Evolutionary conservation across 1,284 basidiomycete genomes (phyloP).

Genomic region (Pseudozyma tsukubaensis): DNA sequence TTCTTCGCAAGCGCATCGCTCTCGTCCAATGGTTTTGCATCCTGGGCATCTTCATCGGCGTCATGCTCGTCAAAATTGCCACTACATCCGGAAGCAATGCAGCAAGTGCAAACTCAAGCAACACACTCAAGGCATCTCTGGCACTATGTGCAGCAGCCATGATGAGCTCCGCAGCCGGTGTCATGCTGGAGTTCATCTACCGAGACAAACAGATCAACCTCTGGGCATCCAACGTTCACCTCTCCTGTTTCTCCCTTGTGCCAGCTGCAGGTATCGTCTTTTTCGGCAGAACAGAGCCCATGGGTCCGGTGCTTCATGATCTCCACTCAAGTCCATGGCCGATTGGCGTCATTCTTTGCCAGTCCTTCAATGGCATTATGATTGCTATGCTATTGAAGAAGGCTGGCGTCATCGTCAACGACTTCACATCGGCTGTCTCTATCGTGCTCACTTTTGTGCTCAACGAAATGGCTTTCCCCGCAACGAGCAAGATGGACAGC

Average conservation of each 20-base stretch:
- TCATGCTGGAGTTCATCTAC: conserved; percentile 38
- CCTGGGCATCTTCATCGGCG: conserved; percentile 27
- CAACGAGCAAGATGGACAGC: conserved; percentile 7
- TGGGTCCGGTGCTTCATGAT: conserved; percentile 19
- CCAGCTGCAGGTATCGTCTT: conserved; percentile 22
- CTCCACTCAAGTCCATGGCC: conserved; percentile 20
- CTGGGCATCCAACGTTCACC: conserved; percentile 45
- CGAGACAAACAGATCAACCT: conserved; percentile 27
- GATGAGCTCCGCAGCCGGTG: conserved; percentile 25
- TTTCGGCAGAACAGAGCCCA: conserved; percentile 2
- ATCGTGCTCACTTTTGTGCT: conserved; percentile 26
- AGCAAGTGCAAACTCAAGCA: neutral
- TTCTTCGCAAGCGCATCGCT: conserved; percentile 20
- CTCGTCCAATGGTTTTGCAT: conserved; percentile 26
- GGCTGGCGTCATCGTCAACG: conserved; percentile 31
- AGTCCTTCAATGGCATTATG: conserved; percentile 34
- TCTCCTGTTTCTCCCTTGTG: conserved; percentile 29
- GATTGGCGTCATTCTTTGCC: conserved; percentile 17
- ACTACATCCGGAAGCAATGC: conserved; percentile 8
- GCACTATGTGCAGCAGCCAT: conserved; percentile 17
- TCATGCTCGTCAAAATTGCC: conserved; percentile 27
- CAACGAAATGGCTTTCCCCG: conserved; percentile 20
- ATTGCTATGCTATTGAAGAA: conserved; percentile 31
- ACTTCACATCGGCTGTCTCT: conserved; percentile 19
- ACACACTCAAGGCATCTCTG: conserved; percentile 7